phyloP scores from a whole-genome alignment of 352 stramenopile genomes.

The Phytophthora citrophthora region DNA sequence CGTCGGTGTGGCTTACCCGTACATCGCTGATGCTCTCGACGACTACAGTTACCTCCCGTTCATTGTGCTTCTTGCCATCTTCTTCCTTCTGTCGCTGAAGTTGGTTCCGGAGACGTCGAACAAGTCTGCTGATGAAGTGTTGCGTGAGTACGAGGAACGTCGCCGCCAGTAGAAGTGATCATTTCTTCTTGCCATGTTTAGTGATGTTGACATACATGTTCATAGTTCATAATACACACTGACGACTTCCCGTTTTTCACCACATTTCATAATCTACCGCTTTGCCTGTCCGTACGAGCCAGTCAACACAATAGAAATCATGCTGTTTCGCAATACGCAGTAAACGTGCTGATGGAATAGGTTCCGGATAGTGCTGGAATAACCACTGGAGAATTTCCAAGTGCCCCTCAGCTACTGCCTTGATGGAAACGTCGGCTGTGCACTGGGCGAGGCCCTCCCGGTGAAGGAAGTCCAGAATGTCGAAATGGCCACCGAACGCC shows the following conservation, averaged over 20 bases:
- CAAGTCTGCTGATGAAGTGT: conserved; percentile 62
- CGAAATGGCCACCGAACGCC: conserved; percentile 33
- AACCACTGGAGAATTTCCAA: conserved; percentile 43
- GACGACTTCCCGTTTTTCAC: neutral
- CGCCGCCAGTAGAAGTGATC: too few species aligned
- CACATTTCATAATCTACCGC: conserved; percentile 32
- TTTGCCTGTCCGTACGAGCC: conserved; percentile 32
- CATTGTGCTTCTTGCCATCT: conserved; percentile 46
- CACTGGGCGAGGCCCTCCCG: conserved; percentile 18
- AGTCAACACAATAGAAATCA: conserved; percentile 41
- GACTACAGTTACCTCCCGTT: conserved; percentile 58
- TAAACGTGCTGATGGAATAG: conserved; percentile 33
- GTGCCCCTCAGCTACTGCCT: conserved; percentile 33
- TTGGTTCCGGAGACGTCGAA: conserved; percentile 60
- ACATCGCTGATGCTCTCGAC: conserved; percentile 43
- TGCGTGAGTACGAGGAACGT: conserved; percentile 33
- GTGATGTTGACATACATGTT: neutral
- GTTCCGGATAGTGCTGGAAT: conserved; percentile 32
- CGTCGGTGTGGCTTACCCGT: conserved; percentile 60
- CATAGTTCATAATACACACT: conserved; percentile 9
- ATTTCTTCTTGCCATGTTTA: too few species aligned
- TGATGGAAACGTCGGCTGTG: conserved; percentile 26
- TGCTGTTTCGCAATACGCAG: conserved; percentile 39
- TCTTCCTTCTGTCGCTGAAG: conserved; percentile 44
- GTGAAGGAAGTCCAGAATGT: conserved; percentile 45